Percentiles rank a stretch among this genome's conserved stretches.
Conservation (phyloP, 2,329 filamentous ascomycete genomes). For the Alternaria triticina region DNA sequence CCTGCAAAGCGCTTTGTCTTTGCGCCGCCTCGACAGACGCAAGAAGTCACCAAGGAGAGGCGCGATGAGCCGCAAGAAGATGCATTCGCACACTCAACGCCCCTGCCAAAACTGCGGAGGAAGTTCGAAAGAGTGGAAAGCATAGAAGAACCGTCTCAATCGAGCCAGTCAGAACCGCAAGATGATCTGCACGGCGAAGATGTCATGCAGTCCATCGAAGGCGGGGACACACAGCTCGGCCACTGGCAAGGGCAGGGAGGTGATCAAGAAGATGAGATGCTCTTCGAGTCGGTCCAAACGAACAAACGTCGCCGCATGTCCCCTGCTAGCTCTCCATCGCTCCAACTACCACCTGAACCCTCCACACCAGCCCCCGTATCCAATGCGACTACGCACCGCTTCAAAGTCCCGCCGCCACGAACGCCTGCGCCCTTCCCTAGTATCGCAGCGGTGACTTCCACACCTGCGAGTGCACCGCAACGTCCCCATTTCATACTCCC, state of each 20-base stretch:
- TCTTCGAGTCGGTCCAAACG: constrained; percentile 24
- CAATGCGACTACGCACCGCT: constrained; percentile 30
- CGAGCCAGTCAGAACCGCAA: constrained; percentile 17
- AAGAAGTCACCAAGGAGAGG: constrained; percentile 4
- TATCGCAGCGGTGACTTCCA: constrained; percentile 1
- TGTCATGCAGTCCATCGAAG: constrained; percentile 24
- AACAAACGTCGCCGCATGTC: constrained; percentile 38
- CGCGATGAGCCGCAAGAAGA: neutral
- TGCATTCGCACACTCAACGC: constrained; percentile 11
- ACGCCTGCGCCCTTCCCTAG: constrained; percentile 21
- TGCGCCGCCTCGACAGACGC: constrained; percentile 17
- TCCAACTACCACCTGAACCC: constrained; percentile 2
- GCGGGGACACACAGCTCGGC: constrained; percentile 4
- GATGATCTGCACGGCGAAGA: constrained; percentile 5
- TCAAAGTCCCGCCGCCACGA: constrained; percentile 26
- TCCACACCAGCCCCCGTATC: constrained; percentile 17
- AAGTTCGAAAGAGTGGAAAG: constrained; percentile 40
- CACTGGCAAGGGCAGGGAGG: constrained; percentile 1
- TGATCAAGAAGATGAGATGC: constrained; percentile 34
- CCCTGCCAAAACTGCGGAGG: constrained; percentile 21
- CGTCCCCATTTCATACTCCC: constrained; percentile 51
- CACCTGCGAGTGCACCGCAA: constrained; percentile 7
- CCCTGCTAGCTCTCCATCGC: constrained; percentile 12
- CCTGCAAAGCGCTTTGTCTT: constrained; percentile 45
- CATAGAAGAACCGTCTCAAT: constrained; percentile 40